Evolutionary conservation across 208 protist species (phyloP), one percentile per base, ranked within the genome.

Genomic region (Acanthamoeba triangularis): DNA sequence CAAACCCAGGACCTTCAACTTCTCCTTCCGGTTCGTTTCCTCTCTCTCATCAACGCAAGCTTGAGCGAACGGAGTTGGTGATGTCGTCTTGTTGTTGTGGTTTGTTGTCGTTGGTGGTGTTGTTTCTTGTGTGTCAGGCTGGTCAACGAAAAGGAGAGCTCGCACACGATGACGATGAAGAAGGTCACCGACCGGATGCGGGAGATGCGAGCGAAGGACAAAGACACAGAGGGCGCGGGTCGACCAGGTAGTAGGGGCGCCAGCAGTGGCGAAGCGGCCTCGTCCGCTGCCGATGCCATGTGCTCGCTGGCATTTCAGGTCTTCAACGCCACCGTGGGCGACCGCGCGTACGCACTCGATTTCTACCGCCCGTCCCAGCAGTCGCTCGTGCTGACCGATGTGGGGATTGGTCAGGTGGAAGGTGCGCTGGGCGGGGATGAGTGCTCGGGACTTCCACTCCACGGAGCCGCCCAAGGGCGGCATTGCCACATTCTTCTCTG

Each of bases 361-460:
- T 23, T 2, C 52, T 3, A 3, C 13, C 30, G 8, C 74, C 41
- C n/a, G n/a, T n/a, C n/a, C n/a, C n/a, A n/a, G n/a, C n/a, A n/a
- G n/a, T n/a, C n/a, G n/a, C n/a, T n/a, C n/a, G n/a, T 74, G 65
- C 30, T 41, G 67, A 20, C 30, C 44, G 7, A 47, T 23, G 67
- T n/a, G n/a, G n/a, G n/a, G 5, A 11, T 11, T 47, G 44, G 44
- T 47, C 33, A 85, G 78, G 35, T 85, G 78, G 78, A 85, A 85
- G 47, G 78, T 85, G 25, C 78, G 78, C 18, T 85, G 78, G 78
- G 78, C 47, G 16, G 78, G 78, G 20, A 85, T 85, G 78, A 85
- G 44, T 23, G 78, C n/a, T 16, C 18, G 78, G 8, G 78, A 85
- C 78, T 85, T 85, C 30, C 78, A 61, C 2, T 61, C 78, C 6